phyloP scores from a whole-genome alignment of 257 asterid species.

The Solanum lycopersicoides region DNA sequence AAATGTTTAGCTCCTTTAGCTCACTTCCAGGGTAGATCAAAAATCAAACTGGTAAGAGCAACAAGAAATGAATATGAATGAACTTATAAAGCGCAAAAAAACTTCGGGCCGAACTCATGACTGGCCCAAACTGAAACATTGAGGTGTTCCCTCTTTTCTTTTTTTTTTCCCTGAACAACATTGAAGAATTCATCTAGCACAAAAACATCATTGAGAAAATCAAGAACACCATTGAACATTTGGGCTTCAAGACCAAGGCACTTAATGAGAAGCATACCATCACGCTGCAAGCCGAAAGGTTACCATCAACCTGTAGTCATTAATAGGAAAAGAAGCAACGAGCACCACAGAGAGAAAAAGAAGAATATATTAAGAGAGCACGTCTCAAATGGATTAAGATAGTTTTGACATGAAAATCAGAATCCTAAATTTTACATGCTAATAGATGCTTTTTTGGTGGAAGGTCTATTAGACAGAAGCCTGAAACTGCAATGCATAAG shows the following conservation, averaged over 20 bases:
- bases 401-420: not conserved
- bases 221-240: not conserved
- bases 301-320: not conserved
- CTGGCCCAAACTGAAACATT: not conserved
- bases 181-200: not conserved
- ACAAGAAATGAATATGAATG: not conserved
- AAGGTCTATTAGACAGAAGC: not conserved
- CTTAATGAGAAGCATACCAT: not conserved
- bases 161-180: not conserved
- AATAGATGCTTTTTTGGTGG: not conserved
- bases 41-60: not conserved
- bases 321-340: not conserved
- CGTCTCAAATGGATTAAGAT: not conserved
- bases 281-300: not conserved
- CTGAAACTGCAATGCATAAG: not conserved
- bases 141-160: not conserved
- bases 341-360: not conserved
- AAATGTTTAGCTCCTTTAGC: not conserved
- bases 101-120: not conserved
- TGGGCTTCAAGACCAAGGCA: not conserved
- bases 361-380: not conserved
- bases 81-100: not conserved
- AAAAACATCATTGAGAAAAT: not conserved
- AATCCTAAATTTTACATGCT: not conserved
- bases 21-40: not conserved